These are phyloP conservation scores for Santalum album DNA, from an alignment of 164 flowering plant genomes.

Conservation along the genomic window DNA sequence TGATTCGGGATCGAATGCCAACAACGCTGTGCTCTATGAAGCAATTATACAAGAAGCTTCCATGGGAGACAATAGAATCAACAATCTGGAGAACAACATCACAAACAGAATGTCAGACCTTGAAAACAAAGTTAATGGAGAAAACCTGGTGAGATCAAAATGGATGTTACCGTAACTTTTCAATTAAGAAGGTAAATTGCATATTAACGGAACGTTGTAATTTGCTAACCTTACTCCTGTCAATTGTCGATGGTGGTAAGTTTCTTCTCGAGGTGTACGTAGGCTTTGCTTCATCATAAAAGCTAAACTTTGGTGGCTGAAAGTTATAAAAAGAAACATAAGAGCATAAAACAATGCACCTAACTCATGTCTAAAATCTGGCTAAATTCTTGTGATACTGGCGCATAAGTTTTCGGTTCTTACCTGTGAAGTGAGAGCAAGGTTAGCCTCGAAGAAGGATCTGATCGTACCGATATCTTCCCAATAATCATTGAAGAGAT, in stretches of 20 bases:
- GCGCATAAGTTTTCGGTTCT: conserved; percentile 13
- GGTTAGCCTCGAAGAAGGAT: conserved; percentile 95
- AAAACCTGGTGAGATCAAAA: too few species aligned
- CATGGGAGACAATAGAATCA: conserved; percentile 91
- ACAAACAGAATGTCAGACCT: not conserved
- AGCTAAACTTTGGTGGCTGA: conserved; percentile 90
- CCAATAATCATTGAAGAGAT: conserved; percentile 93
- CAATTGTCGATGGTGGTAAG: conserved; percentile 78
- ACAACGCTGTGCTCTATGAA: conserved; percentile 81
- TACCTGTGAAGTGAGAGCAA: conserved; percentile 90
- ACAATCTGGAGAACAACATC: conserved; percentile 40
- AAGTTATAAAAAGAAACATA: conserved; percentile 9
- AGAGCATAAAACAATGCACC: too few species aligned
- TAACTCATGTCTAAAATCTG: too few species aligned
- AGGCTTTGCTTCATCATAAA: conserved; percentile 85
- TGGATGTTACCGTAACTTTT: too few species aligned
- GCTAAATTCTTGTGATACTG: too few species aligned
- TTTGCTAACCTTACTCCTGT: conserved; percentile 67
- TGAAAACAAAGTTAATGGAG: not conserved
- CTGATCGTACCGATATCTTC: conserved; percentile 98
- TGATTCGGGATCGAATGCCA: conserved; percentile 79
- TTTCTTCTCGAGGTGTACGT: conserved; percentile 93
- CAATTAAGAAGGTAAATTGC: not conserved
- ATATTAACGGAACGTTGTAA: not conserved
- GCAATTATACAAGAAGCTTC: conserved; percentile 69